Conservation (phyloP, 2,329 filamentous ascomycete genomes). For the Xylariales sp. region DNA sequence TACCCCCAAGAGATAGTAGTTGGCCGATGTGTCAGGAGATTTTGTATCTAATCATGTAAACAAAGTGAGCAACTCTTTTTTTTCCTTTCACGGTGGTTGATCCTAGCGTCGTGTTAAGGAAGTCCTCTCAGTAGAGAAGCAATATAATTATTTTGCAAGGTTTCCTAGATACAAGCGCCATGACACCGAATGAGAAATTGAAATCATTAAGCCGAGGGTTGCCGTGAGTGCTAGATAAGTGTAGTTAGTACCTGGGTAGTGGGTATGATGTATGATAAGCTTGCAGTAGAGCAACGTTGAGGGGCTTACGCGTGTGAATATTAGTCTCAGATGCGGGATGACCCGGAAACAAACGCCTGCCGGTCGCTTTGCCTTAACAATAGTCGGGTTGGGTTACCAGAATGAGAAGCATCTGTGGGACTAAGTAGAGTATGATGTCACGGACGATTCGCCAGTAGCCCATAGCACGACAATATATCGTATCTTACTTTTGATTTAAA, state of each 20-base stretch:
- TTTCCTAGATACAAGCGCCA: background rate
- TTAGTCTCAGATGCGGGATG: constrained; percentile 3
- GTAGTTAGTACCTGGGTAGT: background rate
- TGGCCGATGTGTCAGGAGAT: no score
- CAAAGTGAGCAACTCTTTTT: no score
- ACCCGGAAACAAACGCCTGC: background rate
- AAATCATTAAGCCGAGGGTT: constrained; percentile 9
- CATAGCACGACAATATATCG: constrained; percentile 9
- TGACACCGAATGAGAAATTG: background rate
- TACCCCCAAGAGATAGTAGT: background rate
- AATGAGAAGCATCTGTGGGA: background rate
- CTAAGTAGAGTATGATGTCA: background rate
- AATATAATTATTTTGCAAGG: background rate
- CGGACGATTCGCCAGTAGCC: background rate
- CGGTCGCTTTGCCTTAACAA: background rate
- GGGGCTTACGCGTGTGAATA: background rate
- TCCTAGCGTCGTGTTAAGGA: no score
- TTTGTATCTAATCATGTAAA: background rate
- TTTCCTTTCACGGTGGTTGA: background rate
- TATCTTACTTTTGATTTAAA: background rate
- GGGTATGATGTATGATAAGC: constrained; percentile 4
- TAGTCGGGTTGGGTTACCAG: background rate
- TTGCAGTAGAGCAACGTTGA: background rate
- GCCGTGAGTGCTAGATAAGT: background rate
- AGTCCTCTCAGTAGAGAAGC: background rate